A percentile compares a stretch with the other conserved stretches of the same genome.
Evolutionary conservation across 257 asterid species (phyloP).

Genomic region (Ballota nigra): DNA sequence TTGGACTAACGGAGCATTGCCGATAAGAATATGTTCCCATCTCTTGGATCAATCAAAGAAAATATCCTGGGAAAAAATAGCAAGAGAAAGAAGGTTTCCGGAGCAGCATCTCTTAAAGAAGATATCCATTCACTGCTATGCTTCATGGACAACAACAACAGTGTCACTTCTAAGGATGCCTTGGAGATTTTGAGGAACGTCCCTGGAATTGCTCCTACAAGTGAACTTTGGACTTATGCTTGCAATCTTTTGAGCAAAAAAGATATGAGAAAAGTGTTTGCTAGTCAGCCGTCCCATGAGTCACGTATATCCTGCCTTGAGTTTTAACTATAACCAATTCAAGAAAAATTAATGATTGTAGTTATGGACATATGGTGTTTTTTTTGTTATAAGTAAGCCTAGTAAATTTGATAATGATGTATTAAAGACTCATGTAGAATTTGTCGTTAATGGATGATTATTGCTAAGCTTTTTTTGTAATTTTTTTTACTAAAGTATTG

Average conservation of each 20-base stretch:
- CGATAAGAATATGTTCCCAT: neutral
- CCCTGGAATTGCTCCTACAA: too few relatives aligned
- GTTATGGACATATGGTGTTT: too few relatives aligned
- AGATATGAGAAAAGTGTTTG: too few relatives aligned
- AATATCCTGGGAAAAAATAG: neutral
- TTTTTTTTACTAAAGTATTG: too few relatives aligned
- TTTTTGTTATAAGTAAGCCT: neutral
- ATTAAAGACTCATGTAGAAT: neutral
- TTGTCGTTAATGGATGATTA: too few relatives aligned
- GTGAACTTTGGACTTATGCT: too few relatives aligned
- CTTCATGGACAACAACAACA: neutral
- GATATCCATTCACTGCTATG: neutral
- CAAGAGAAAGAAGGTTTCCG: neutral
- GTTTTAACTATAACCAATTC: too few relatives aligned
- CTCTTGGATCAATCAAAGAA: neutral
- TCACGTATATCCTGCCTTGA: too few relatives aligned
- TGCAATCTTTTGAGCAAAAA: too few relatives aligned
- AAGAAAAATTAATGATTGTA: neutral
- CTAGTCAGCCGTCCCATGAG: too few relatives aligned
- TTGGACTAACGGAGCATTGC: neutral
- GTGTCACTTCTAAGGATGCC: neutral
- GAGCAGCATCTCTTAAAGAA: neutral
- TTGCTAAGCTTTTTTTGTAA: too few relatives aligned
- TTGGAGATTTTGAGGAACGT: too few relatives aligned
- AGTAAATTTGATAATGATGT: neutral